Evolutionary conservation across 2,329 filamentous ascomycete species (phyloP).

Genomic region (Rhinocladiella similis): DNA sequence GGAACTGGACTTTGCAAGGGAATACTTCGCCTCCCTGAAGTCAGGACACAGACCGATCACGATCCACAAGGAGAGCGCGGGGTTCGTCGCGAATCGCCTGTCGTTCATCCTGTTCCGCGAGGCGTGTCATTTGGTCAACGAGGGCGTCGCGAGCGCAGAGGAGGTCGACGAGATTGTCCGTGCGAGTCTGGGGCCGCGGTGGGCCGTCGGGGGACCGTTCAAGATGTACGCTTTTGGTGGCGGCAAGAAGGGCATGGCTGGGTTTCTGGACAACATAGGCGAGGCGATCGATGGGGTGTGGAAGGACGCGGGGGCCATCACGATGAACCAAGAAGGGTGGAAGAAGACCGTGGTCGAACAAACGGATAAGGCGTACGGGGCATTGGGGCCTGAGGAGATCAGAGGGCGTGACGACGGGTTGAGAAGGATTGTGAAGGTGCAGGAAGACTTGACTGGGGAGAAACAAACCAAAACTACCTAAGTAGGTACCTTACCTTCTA

Average conservation of each 20-base stretch:
- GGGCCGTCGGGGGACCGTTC: conserved; percentile 58
- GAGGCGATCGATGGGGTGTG: conserved; percentile 57
- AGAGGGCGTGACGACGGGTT: conserved; percentile 12
- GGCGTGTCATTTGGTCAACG: conserved; percentile 54
- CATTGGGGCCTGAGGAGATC: conserved; percentile 16
- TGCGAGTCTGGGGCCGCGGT: conserved; percentile 54
- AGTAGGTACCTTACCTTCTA: no score
- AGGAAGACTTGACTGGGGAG: conserved; percentile 5
- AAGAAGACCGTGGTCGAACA: conserved; percentile 17
- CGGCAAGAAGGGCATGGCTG: conserved; percentile 52
- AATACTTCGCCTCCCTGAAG: conserved; percentile 87
- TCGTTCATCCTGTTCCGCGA: conserved; percentile 59
- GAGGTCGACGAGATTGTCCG: conserved; percentile 57
- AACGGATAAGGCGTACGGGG: conserved; percentile 20
- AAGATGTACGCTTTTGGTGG: conserved; percentile 61
- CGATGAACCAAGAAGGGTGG: conserved; percentile 10
- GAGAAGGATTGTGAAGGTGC: conserved; percentile 12
- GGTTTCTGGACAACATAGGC: conserved; percentile 58
- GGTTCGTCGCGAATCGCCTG: conserved; percentile 60
- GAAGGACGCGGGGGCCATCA: conserved; percentile 46
- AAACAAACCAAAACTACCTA: neutral
- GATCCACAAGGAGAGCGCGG: conserved; percentile 88
- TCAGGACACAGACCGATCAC: conserved; percentile 97
- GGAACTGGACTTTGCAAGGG: conserved; percentile 48
- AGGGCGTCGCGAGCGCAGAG: conserved; percentile 53